phyloP scores from a whole-genome alignment of 1,284 basidiomycete genomes.

The Papiliotrema fonsecae region DNA sequence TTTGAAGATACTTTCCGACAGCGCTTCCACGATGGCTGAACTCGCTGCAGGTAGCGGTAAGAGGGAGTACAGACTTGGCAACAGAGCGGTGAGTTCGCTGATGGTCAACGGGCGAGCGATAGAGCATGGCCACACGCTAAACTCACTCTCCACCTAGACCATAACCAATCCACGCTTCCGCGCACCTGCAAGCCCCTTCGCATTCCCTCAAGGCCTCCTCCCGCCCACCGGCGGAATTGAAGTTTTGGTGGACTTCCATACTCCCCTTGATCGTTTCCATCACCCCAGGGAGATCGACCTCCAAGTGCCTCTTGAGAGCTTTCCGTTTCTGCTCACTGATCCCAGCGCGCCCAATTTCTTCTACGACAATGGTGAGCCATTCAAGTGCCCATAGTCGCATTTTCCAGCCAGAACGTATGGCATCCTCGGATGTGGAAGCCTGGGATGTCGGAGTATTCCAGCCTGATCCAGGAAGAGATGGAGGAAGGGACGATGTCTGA shows the following conservation, averaged over 20 bases:
- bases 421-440: constrained; percentile 6
- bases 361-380: constrained; percentile 75
- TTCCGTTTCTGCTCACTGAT: constrained; percentile 61
- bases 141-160: constrained; percentile 63
- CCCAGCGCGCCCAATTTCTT: constrained; percentile 70
- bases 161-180: constrained; percentile 71
- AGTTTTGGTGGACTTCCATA: constrained; percentile 41
- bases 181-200: constrained; percentile 66
- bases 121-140: constrained; percentile 4
- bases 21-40: constrained; percentile 69
- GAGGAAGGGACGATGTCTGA: constrained; percentile 28
- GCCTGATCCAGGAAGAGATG: constrained; percentile 31
- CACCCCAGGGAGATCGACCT: constrained; percentile 62
- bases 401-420: constrained; percentile 17
- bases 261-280: constrained; percentile 60
- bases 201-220: constrained; percentile 53
- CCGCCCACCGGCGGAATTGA: constrained; percentile 8
- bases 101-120: constrained; percentile 3
- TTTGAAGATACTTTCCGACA: constrained; percentile 65
- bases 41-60: constrained; percentile 58
- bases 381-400: constrained; percentile 55
- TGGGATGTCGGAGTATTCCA: constrained; percentile 34
- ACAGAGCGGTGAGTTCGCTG: constrained; percentile 52
- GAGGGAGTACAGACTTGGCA: constrained; percentile 54
- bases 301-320: constrained; percentile 32